These are phyloP conservation scores for Halteria grandinella DNA, from an alignment of 73 alveolate genomes.

Conservation along the genomic window DNA sequence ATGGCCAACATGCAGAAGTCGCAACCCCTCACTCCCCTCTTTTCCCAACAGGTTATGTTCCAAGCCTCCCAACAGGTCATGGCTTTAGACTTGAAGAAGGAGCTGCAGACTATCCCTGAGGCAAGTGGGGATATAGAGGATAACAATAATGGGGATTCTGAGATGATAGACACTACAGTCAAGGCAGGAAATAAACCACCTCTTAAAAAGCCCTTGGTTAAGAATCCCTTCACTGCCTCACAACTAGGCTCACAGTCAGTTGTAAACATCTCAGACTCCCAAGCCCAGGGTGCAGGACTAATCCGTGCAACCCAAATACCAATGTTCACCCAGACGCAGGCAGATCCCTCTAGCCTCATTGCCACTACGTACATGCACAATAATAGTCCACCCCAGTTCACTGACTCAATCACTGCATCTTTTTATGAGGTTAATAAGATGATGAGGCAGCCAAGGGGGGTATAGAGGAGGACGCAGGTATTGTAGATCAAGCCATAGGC, in stretches of 20 bases:
- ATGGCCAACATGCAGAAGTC: conserved; percentile 26
- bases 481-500: background rate
- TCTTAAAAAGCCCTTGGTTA: background rate
- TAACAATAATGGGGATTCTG: background rate
- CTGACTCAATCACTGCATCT: conserved; percentile 22
- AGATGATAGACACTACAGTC: conserved; percentile 32
- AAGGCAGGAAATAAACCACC: too few species aligned
- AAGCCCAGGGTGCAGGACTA: background rate
- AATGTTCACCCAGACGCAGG: conserved; percentile 34
- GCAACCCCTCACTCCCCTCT: conserved; percentile 68
- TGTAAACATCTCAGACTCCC: conserved; percentile 13
- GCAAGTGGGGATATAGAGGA: too few species aligned
- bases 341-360: conserved; percentile 26
- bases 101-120: background rate
- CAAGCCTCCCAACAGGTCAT: background rate
- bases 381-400: conserved; percentile 5
- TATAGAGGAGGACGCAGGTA: background rate
- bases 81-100: background rate
- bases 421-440: conserved; percentile 31
- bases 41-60: conserved; percentile 45
- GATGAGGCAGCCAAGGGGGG: background rate
- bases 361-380: conserved; percentile 10
- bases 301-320: conserved; percentile 59
- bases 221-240: background rate
- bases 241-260: background rate